These are phyloP conservation scores for Actinomortierella ambigua DNA, from an alignment of 371 early-diverging fungal genomes.

Conservation along the genomic window DNA sequence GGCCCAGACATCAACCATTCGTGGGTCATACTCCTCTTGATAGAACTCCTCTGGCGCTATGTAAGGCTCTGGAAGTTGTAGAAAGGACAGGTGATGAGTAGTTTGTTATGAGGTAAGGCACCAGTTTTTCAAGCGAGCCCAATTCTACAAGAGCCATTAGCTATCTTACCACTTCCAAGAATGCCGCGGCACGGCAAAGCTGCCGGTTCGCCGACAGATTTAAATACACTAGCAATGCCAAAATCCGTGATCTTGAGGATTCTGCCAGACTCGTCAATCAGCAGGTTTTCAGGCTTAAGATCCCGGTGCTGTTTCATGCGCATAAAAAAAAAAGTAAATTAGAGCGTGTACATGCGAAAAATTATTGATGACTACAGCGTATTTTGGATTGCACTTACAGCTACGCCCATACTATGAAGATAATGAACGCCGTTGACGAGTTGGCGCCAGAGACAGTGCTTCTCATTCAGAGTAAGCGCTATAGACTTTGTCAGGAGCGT, in stretches of 20 bases:
- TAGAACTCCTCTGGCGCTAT: conserved; percentile 64
- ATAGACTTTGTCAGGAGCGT: conserved; percentile 76
- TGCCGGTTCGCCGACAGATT: conserved; percentile 47
- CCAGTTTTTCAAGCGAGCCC: no score
- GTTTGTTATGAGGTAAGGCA: background rate
- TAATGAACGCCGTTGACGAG: conserved; percentile 34
- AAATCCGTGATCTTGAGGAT: conserved; percentile 91
- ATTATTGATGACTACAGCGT: background rate
- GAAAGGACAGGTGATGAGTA: background rate
- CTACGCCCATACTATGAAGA: conserved; percentile 41
- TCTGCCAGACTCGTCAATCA: conserved; percentile 67
- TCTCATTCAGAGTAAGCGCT: conserved; percentile 48
- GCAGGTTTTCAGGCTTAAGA: conserved; percentile 90
- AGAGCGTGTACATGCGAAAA: background rate
- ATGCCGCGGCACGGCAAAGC: conserved; percentile 38
- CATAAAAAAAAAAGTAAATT: background rate
- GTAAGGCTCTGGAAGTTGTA: conserved; percentile 57
- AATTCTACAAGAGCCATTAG: no score
- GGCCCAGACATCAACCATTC: conserved; percentile 59
- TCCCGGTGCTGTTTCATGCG: conserved; percentile 61
- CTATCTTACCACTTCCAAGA: conserved; percentile 34
- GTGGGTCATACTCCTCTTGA: conserved; percentile 54
- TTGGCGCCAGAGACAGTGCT: conserved; percentile 39
- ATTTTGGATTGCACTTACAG: conserved; percentile 19
- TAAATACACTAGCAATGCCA: conserved; percentile 75